Evolutionary conservation across 805 yeast species (phyloP).

Genomic region (Starmerella stellata): DNA sequence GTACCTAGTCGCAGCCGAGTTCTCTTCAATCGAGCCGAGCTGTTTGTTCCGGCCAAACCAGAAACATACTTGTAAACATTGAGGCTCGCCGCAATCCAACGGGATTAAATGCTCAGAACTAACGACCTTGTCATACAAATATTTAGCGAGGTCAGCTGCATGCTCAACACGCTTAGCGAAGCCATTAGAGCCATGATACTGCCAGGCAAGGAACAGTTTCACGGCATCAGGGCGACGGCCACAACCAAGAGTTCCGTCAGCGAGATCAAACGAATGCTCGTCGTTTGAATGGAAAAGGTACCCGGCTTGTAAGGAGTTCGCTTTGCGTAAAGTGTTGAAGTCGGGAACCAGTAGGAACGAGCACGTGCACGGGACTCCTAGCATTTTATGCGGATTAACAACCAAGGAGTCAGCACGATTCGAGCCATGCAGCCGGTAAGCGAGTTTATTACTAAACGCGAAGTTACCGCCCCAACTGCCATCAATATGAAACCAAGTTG

Average conservation of each 20-base stretch:
- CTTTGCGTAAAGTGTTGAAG: constrained; percentile 42
- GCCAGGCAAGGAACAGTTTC: constrained; percentile 64
- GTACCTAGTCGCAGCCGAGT: constrained; percentile 39
- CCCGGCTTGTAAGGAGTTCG: constrained; percentile 65
- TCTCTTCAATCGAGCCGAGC: constrained; percentile 23
- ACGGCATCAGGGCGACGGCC: constrained; percentile 72
- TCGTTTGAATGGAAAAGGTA: constrained; percentile 57
- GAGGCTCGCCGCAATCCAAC: constrained; percentile 42
- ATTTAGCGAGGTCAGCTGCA: constrained; percentile 46
- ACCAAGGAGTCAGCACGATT: constrained; percentile 60
- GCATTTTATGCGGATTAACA: constrained; percentile 70
- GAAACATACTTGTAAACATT: constrained; percentile 72
- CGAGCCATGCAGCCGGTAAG: constrained; percentile 35
- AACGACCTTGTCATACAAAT: constrained; percentile 34
- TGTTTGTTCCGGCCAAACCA: constrained; percentile 34
- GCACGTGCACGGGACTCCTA: constrained; percentile 58
- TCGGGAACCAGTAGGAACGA: constrained; percentile 61
- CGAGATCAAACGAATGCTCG: constrained; percentile 45
- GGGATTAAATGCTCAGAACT: constrained; percentile 33
- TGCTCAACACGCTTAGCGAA: constrained; percentile 51
- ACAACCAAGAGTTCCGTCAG: constrained; percentile 85
- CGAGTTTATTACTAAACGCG: constrained; percentile 38
- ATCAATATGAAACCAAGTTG: constrained; percentile 68
- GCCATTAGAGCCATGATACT: constrained; percentile 55
- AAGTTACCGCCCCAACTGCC: constrained; percentile 89